Evolutionary conservation across 2,329 filamentous ascomycete species (phyloP).

Genomic region (Aspergillus ibericus): DNA sequence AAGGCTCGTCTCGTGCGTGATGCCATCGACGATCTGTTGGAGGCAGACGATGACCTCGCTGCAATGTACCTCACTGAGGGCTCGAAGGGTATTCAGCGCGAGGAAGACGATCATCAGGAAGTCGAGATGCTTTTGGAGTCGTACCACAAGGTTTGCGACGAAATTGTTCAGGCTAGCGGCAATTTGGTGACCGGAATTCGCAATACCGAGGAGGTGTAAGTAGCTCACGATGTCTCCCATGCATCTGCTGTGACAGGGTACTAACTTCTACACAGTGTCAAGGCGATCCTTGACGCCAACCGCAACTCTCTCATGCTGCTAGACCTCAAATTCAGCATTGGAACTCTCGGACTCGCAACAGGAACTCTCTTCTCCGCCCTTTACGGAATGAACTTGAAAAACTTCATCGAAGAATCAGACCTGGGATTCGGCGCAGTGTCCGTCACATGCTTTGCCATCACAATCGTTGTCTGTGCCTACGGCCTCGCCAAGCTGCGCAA

Average conservation of each 20-base stretch:
- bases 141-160: constrained; percentile 96
- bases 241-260: neutral
- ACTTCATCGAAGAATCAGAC: constrained; percentile 93
- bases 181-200: constrained; percentile 92
- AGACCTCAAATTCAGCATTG: constrained; percentile 93
- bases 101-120: constrained; percentile 87
- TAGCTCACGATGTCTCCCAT: constrained; percentile 11
- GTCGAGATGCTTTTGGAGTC: constrained; percentile 96
- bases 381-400: constrained; percentile 99
- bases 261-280: constrained; percentile 62
- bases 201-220: constrained; percentile 97
- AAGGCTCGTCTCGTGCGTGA: constrained; percentile 92
- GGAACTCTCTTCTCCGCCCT: constrained; percentile 95
- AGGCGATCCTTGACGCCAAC: constrained; percentile 95
- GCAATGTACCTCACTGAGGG: constrained; percentile 97
- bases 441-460: constrained; percentile 67
- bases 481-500: constrained; percentile 80
- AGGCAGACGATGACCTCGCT: constrained; percentile 92
- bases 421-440: constrained; percentile 81
- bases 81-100: constrained; percentile 67
- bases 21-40: constrained; percentile 89
- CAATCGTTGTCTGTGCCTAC: constrained; percentile 76
- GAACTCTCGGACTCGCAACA: constrained; percentile 88
- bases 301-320: constrained; percentile 97
- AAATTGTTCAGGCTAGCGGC: constrained; percentile 92